phyloP scores from a whole-genome alignment of 2,329 filamentous ascomycete species.

The Sclerotinia trifoliorum region DNA sequence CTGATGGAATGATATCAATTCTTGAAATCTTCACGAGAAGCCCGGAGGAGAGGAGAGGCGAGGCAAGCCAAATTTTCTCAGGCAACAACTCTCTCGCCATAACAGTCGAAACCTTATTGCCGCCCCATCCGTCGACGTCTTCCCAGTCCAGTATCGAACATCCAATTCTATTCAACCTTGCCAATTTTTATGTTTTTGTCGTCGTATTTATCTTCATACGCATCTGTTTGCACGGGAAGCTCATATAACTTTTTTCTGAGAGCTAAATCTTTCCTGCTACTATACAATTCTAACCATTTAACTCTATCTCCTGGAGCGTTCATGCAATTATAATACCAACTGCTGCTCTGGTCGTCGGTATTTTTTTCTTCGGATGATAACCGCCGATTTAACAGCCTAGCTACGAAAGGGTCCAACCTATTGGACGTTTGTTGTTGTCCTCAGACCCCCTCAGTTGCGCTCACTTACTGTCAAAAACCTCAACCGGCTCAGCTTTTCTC shows the following conservation, averaged over 20 bases:
- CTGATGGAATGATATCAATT: not conserved
- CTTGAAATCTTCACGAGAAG: not conserved
- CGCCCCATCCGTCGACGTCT: not conserved
- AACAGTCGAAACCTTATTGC: slow-evolving; percentile 3
- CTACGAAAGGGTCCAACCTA: not conserved
- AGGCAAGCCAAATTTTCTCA: not conserved
- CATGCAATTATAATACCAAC: not conserved
- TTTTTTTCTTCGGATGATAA: too few relatives aligned
- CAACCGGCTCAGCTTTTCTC: too few relatives aligned
- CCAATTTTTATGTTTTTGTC: not conserved
- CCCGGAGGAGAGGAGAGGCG: not conserved
- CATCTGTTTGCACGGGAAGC: not conserved
- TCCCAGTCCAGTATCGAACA: not conserved
- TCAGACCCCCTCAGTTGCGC: not conserved
- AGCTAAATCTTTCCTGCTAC: not conserved
- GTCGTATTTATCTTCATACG: too few relatives aligned
- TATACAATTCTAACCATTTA: not conserved
- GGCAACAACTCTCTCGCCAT: not conserved
- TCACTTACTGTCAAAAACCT: not conserved
- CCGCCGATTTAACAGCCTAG: not conserved
- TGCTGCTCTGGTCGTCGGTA: too few relatives aligned
- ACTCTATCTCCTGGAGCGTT: not conserved
- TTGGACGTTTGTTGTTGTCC: not conserved
- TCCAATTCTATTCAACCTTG: not conserved
- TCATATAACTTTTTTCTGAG: not conserved